Evolutionary conservation across 331 rosid species (phyloP).

Genomic region (Malus hybrid): DNA sequence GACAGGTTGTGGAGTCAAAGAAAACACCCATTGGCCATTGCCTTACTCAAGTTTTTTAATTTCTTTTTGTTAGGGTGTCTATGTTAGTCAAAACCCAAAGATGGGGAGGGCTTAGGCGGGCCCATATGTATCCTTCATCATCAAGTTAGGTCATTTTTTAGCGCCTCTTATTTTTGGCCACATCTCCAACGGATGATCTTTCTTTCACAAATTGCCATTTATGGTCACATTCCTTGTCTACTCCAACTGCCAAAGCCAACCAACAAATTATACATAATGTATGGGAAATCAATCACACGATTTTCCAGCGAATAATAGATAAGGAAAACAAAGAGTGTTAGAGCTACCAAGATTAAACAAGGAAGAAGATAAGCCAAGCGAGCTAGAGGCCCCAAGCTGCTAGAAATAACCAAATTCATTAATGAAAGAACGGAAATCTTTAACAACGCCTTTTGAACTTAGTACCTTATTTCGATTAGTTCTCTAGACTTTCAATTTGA

Average conservation of each 20-base stretch:
- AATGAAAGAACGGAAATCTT: too few species aligned
- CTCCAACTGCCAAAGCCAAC: not conserved
- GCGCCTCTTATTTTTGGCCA: constrained; percentile 19
- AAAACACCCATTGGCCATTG: too few species aligned
- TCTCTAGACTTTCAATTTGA: too few species aligned
- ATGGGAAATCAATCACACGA: too few species aligned
- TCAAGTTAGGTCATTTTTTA: constrained; percentile 10
- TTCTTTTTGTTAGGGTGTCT: not conserved
- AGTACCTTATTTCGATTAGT: too few species aligned
- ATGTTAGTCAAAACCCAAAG: not conserved
- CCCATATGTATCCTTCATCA: constrained; percentile 21
- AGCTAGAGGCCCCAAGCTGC: not conserved
- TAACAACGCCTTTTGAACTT: too few species aligned
- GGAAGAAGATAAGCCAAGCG: not conserved
- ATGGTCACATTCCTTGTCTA: not conserved
- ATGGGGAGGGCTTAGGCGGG: constrained; percentile 16
- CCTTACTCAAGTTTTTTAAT: not conserved
- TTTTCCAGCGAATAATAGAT: not conserved
- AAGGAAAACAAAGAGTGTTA: not conserved
- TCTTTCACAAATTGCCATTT: constrained; percentile 1
- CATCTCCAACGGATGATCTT: not conserved
- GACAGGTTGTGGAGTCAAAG: too few species aligned
- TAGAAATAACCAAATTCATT: not conserved
- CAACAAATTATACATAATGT: not conserved
- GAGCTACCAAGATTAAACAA: not conserved